A percentile compares a stretch with the other conserved stretches of the same genome.
Conservation (phyloP, 306 rosid genomes). For the Trifolium fragiferum region DNA sequence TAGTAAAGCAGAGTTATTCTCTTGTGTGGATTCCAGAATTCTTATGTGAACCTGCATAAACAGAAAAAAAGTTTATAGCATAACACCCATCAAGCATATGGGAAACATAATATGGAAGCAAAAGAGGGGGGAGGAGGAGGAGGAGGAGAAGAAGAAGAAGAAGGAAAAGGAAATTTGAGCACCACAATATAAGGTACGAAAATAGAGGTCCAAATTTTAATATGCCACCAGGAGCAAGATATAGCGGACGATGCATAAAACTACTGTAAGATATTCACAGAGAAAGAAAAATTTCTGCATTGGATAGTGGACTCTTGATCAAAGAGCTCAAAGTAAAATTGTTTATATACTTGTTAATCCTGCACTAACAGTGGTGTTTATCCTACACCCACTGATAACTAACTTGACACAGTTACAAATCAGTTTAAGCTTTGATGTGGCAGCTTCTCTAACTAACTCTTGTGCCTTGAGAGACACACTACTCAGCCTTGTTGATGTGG, state of each 20-base stretch:
- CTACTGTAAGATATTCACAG: neutral
- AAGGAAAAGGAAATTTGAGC: conserved; percentile 7
- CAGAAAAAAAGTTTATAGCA: conserved; percentile 1
- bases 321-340: neutral
- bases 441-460: neutral
- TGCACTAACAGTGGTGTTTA: neutral
- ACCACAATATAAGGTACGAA: neutral
- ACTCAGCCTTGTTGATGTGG: neutral
- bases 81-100: neutral
- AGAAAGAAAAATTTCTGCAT: neutral
- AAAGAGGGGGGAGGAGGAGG: neutral
- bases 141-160: neutral
- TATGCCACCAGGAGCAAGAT: conserved; percentile 5
- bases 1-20: conserved; percentile 72
- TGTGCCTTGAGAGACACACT: neutral
- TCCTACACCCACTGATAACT: neutral
- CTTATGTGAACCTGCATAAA: conserved; percentile 78
- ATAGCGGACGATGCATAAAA: conserved; percentile 5
- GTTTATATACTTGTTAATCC: neutral
- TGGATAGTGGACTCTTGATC: neutral
- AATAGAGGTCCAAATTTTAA: conserved; percentile 12
- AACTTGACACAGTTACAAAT: neutral
- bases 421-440: neutral
- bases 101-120: neutral
- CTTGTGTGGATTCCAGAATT: conserved; percentile 75